Evolutionary conservation across 768 basidiomycete species (phyloP).

Genomic region (Gymnopilus dilepis): DNA sequence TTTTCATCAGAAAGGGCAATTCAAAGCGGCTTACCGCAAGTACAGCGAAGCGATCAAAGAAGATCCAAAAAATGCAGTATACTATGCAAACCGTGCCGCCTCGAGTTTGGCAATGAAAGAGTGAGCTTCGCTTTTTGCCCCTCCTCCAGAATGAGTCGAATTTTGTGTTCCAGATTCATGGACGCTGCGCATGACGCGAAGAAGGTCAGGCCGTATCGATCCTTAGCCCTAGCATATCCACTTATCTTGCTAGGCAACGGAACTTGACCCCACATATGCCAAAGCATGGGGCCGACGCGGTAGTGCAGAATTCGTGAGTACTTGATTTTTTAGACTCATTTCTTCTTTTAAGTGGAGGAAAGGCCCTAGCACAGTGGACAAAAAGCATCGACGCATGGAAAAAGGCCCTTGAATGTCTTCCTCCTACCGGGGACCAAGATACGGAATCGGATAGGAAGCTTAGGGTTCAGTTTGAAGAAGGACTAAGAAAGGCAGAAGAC

Average conservation of each 20-base stretch:
- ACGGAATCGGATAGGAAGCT: conserved; percentile 37
- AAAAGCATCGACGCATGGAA: conserved; percentile 34
- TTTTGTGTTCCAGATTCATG: conserved; percentile 30
- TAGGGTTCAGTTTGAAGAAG: conserved; percentile 38
- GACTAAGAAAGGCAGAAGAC: conserved; percentile 31
- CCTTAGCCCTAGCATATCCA: background rate
- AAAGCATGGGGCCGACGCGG: conserved; percentile 50
- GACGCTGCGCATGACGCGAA: conserved; percentile 37
- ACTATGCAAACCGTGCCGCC: conserved; percentile 54
- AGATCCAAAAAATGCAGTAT: conserved; percentile 43
- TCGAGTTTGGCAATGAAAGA: conserved; percentile 40
- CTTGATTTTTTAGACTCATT: background rate
- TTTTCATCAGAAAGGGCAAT: conserved; percentile 38
- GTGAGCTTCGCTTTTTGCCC: conserved; percentile 25
- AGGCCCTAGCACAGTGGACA: conserved; percentile 30
- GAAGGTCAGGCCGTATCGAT: conserved; percentile 26
- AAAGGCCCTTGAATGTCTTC: conserved; percentile 37
- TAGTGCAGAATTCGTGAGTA: conserved; percentile 35
- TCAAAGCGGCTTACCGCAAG: conserved; percentile 40
- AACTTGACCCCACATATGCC: conserved; percentile 43
- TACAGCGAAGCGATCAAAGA: conserved; percentile 48
- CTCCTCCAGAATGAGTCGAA: background rate
- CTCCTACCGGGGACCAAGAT: conserved; percentile 30
- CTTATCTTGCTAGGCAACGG: conserved; percentile 35
- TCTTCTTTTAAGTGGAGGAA: background rate